Evolutionary conservation across 2,329 filamentous ascomycete species (phyloP).

Genomic region (Epichloe gansuensis): DNA sequence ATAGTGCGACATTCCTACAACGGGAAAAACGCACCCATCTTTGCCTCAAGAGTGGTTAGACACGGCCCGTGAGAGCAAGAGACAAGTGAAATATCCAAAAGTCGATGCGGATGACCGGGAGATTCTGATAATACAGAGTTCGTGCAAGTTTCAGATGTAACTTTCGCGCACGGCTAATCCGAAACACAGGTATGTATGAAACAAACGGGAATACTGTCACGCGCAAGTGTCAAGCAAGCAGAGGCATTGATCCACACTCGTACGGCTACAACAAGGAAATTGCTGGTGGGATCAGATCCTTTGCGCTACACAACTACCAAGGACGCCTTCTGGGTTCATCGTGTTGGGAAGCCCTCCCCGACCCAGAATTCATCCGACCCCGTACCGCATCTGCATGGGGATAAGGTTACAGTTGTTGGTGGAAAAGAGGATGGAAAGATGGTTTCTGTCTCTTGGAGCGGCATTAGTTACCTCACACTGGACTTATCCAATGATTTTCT

Average conservation of each 20-base stretch:
- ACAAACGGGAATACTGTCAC: slow-evolving; percentile 1
- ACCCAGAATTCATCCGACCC: slow-evolving; percentile 28
- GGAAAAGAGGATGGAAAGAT: slow-evolving; percentile 12
- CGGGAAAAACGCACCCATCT: not conserved
- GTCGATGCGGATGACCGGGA: slow-evolving; percentile 33
- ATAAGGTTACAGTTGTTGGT: slow-evolving; percentile 33
- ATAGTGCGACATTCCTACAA: slow-evolving; percentile 30
- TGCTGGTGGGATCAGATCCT: not conserved
- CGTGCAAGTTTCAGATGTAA: not conserved
- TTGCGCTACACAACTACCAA: slow-evolving; percentile 38
- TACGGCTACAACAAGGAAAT: slow-evolving; percentile 43
- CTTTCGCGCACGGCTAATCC: not conserved
- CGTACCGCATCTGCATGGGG: slow-evolving; percentile 33
- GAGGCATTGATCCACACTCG: slow-evolving; percentile 45
- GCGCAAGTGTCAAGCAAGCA: slow-evolving; percentile 43
- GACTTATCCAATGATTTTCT: slow-evolving; percentile 19
- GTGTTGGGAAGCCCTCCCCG: slow-evolving; percentile 29
- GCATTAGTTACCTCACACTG: slow-evolving; percentile 16
- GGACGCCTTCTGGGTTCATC: slow-evolving; percentile 39
- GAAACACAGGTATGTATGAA: not conserved
- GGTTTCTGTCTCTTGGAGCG: slow-evolving; percentile 10
- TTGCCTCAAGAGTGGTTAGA: slow-evolving; percentile 26
- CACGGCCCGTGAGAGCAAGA: slow-evolving; percentile 21
- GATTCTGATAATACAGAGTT: slow-evolving; percentile 6
- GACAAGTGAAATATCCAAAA: slow-evolving; percentile 40